phyloP scores from a whole-genome alignment of 2,329 filamentous ascomycete species.

The Cladosporium phlei region DNA sequence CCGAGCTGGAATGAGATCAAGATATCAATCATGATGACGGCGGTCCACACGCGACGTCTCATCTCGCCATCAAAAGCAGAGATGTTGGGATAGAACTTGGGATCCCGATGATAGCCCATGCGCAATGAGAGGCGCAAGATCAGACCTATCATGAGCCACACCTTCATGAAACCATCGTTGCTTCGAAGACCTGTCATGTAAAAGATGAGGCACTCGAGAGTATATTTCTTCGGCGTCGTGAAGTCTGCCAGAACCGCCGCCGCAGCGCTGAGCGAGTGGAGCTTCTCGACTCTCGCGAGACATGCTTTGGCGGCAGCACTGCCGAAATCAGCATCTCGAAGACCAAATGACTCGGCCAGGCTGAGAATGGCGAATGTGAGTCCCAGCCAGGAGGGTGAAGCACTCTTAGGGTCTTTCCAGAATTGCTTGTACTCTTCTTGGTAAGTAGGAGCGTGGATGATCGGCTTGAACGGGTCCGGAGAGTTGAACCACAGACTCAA shows the following conservation, averaged over 20 bases:
- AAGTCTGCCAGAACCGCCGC: conserved; percentile 36
- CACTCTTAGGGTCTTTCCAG: conserved; percentile 37
- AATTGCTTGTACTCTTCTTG: conserved; percentile 42
- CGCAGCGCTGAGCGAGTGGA: conserved; percentile 29
- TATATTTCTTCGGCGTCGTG: conserved; percentile 41
- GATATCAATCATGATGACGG: conserved; percentile 42
- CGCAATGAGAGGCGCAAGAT: conserved; percentile 37
- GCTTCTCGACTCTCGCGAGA: conserved; percentile 22
- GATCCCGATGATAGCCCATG: conserved; percentile 46
- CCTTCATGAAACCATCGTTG: conserved; percentile 30
- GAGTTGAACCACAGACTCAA: conserved; percentile 34
- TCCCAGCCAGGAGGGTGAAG: conserved; percentile 44
- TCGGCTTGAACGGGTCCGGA: conserved; percentile 36
- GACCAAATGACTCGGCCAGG: conserved; percentile 32
- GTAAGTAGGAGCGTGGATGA: conserved; percentile 57
- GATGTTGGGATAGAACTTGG: conserved; percentile 39
- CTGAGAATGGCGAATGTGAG: conserved; percentile 46
- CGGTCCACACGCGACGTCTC: conserved; percentile 42
- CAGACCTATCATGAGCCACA: conserved; percentile 41
- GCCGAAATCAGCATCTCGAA: conserved; percentile 22
- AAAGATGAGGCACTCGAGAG: conserved; percentile 37
- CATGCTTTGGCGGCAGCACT: conserved; percentile 16
- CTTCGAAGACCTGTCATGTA: conserved; percentile 30
- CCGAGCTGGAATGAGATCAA: conserved; percentile 47
- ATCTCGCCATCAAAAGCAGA: conserved; percentile 43